These are phyloP conservation scores for Lasiosphaeris hirsuta DNA, from an alignment of 495 filamentous ascomycete genomes.

Conservation along the genomic window DNA sequence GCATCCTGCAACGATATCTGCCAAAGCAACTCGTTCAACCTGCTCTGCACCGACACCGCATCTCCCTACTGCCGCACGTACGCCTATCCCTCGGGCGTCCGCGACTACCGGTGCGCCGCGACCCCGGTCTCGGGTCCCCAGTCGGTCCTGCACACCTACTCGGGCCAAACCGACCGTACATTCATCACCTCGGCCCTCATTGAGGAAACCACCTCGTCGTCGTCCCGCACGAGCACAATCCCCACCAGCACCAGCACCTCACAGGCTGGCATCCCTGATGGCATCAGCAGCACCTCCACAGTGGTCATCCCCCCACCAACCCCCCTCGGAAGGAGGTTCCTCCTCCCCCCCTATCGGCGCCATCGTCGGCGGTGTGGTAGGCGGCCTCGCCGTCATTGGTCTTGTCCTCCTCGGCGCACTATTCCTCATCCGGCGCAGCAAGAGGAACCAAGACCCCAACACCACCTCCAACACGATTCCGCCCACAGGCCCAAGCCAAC, in stretches of 20 bases:
- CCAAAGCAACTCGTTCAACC: slow-evolving; percentile 12
- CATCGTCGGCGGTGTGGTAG: slow-evolving; percentile 11
- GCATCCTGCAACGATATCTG: slow-evolving; percentile 10
- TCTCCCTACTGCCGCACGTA: slow-evolving; percentile 11
- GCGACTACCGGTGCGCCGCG: slow-evolving; percentile 9
- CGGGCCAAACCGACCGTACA: slow-evolving; percentile 1
- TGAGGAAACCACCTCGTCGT: background rate
- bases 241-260: background rate
- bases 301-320: background rate
- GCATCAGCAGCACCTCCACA: background rate
- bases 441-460: background rate
- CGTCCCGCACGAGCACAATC: background rate
- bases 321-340: background rate
- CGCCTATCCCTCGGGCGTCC: slow-evolving; percentile 4
- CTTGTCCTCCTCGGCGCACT: slow-evolving; percentile 4
- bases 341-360: background rate
- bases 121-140: background rate
- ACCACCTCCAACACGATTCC: background rate
- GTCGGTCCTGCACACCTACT: background rate
- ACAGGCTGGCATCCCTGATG: background rate
- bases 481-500: background rate
- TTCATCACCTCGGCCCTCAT: slow-evolving; percentile 3
- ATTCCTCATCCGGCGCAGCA: slow-evolving; percentile 12
- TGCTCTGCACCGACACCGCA: slow-evolving; percentile 10
- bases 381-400: slow-evolving; percentile 9